Evolutionary conservation across 495 filamentous ascomycete genomes (phyloP).

Genomic region (Aeminium ludgeri): DNA sequence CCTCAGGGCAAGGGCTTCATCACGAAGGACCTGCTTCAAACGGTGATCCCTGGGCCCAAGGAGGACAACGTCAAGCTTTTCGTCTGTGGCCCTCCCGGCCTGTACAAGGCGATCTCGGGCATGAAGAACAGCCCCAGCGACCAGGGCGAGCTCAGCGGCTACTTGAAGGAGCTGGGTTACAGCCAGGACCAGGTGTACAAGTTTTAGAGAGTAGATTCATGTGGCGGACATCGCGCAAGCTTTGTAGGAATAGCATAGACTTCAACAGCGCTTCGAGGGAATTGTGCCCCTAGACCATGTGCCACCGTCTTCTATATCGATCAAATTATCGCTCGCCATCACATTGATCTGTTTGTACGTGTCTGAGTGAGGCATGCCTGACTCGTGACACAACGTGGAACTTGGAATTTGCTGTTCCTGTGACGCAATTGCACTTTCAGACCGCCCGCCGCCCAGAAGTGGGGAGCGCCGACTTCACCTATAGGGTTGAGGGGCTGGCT

Average conservation of each 20-base stretch:
- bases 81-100: constrained; percentile 69
- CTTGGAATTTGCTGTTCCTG: too few species aligned
- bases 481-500: neutral
- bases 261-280: too few species aligned
- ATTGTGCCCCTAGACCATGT: too few species aligned
- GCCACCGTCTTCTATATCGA: too few species aligned
- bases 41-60: constrained; percentile 68
- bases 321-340: too few species aligned
- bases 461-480: neutral
- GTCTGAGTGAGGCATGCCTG: too few species aligned
- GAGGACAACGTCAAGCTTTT: constrained; percentile 91
- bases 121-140: constrained; percentile 75
- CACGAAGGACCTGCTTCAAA: constrained; percentile 80
- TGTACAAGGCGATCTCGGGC: constrained; percentile 90
- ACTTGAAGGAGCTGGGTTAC: constrained; percentile 84
- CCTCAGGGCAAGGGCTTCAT: constrained; percentile 57
- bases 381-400: too few species aligned
- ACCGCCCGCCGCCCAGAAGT: too few species aligned
- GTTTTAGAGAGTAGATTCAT: constrained; percentile 41
- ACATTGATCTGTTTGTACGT: too few species aligned
- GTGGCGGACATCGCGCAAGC: too few species aligned
- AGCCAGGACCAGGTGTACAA: constrained; percentile 90
- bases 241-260: too few species aligned
- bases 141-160: constrained; percentile 75
- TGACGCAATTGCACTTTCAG: too few species aligned